phyloP scores from a whole-genome alignment of 1,139 yeast genomes.

The Yamadazyma mexicana region DNA sequence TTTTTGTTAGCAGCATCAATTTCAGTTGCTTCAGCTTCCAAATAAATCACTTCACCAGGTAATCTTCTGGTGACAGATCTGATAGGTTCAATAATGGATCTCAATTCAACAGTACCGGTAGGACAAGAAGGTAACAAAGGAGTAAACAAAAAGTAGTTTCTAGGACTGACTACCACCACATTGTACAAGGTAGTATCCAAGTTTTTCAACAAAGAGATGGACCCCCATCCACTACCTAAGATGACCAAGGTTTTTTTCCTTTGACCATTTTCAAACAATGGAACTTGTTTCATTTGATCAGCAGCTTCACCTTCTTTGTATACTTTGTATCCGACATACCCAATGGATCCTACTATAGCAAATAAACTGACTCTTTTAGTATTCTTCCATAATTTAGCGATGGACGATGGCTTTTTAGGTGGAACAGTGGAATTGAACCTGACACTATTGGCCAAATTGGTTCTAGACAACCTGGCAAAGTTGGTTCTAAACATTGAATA shows the following conservation, averaged over 20 bases:
- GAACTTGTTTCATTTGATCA: conserved; percentile 53
- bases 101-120: conserved; percentile 87
- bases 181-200: conserved; percentile 85
- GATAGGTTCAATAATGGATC: conserved; percentile 56
- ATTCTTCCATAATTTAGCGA: conserved; percentile 28
- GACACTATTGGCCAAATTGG: not conserved
- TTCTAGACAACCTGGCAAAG: conserved; percentile 2
- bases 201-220: conserved; percentile 77
- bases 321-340: conserved; percentile 54
- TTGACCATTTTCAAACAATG: conserved; percentile 64
- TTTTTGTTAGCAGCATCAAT: conserved; percentile 69
- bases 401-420: conserved; percentile 7
- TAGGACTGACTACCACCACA: conserved; percentile 86
- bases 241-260: conserved; percentile 86
- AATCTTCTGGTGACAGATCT: conserved; percentile 30
- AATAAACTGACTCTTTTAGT: conserved; percentile 29
- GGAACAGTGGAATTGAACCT: conserved; percentile 15
- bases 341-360: conserved; percentile 37
- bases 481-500: conserved; percentile 9
- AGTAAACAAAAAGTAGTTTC: conserved; percentile 92
- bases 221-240: conserved; percentile 95
- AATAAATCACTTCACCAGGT: conserved; percentile 77
- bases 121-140: conserved; percentile 93
- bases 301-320: conserved; percentile 64
- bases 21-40: conserved; percentile 88